Evolutionary conservation across 495 filamentous ascomycete species (phyloP), one percentile per base, ranked within the genome.

Genomic region (Cairneyella variabilis): DNA sequence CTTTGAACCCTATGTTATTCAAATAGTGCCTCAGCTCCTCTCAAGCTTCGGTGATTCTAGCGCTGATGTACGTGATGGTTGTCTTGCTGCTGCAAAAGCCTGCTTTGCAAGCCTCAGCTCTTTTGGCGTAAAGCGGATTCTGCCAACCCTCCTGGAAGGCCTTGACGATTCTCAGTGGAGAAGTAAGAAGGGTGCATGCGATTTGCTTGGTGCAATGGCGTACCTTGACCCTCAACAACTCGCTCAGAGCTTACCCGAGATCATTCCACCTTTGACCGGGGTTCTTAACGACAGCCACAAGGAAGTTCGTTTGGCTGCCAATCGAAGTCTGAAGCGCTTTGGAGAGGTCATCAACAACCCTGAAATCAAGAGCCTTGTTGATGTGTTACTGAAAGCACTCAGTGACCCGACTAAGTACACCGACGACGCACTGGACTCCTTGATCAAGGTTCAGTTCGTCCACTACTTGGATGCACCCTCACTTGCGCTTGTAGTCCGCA

Each of bases 311-410:
- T 71, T 78, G 21, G 90, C 91, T 9, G 93, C 95, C 3, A 98
- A 98, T 66, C 84, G 92, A 60, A 95, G 89, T 71, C 78, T 98
- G 65, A 91, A 98, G 72, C 85, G 93, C 18, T 98, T 98, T 69
- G 93, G 93, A 43, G 93, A 98, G 58, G 95, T 98, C 53, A 97
- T 98, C 69, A 93, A 82, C 71, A 97, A 97, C 66, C 93, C 93
- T 10, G 93, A 98, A 66, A 88, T 98, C 59, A 96, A 95, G 76
- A 77, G 83, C 54, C 71, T 96, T 26, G 93, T 97, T 49, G 82
- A 84, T 55, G 88, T 97, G 34, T 77, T 98, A 7, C 83, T 98
- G 51, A 97, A 97, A 71, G 95, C 93, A 38, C 79, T 98, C 49
- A 97, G 92, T 63, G 93, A 98, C 65, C 92, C 93, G 0, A 97